Base-by-base conservation (phyloP, 352 stramenopile genomes). In the Halophytophthora polymorphica region DNA sequence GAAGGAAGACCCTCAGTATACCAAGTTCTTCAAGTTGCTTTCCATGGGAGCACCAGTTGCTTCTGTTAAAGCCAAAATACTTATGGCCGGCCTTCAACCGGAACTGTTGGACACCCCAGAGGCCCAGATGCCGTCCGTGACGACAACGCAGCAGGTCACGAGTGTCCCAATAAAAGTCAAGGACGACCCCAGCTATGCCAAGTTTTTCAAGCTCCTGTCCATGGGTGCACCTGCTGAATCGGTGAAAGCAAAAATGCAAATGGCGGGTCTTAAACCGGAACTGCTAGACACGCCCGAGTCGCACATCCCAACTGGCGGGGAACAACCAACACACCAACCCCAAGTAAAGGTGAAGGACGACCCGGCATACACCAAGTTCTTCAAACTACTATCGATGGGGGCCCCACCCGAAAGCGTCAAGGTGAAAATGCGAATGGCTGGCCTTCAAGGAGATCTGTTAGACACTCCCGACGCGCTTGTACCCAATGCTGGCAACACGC, bases 81-180 rank as follows among this genome's bases (percentile, higher is more conserved):
- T 38, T 2, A 71, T 74, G 53, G 93, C 96, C 69, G 86, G 86
- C 6, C 56, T 97, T n/a, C 81, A 97, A 58, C 66, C 83, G 39
- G 71, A 77, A 5, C 55, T 85, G 19, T 50, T 86, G 18, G 73
- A 88, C 35, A 81, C 77, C 0, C 78, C 82, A 14, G 71, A 88
- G 21, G 77, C 66, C 8, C 22, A 53, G 13, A 34, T 88, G 8
- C 53, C 52, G n/a, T 25, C 51, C 31, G 21, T 35, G 40, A 29
- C 31, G 10, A 37, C 66, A 47, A 21, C 58, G 21, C 47, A 58
- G 25, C 25, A 31, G 25, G 25, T 10, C 25, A 31, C 8, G 4
- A 31, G 4, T 31, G 25, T 8, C 25, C 25, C 25, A 44, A 50
- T 77, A 15, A 66, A 83, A 22, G 73, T 84, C 2, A 86, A 88